Percentiles rank a stretch among this genome's conserved stretches.
These are phyloP conservation scores for Puccinia coronata DNA, from an alignment of 1,284 basidiomycete genomes.

Conservation along the genomic window DNA sequence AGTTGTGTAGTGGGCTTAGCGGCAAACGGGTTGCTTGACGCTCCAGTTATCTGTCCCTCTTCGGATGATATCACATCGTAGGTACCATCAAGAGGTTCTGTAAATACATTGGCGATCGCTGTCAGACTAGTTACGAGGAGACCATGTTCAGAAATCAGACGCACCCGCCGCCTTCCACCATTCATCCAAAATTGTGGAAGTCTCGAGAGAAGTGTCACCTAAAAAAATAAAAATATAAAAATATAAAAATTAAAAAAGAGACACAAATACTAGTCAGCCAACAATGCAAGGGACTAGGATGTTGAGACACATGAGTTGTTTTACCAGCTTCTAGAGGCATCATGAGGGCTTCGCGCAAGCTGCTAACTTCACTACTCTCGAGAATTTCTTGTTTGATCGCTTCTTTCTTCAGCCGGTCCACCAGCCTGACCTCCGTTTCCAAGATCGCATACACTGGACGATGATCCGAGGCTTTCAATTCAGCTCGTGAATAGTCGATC, in stretches of 20 bases:
- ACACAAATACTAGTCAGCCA: not conserved
- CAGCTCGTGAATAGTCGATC: conserved; percentile 66
- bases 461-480: conserved; percentile 87
- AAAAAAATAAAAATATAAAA: no score
- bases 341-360: conserved; percentile 8
- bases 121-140: not conserved
- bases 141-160: not conserved
- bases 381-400: conserved; percentile 54
- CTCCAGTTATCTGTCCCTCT: not conserved
- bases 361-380: conserved; percentile 10
- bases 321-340: conserved; percentile 14
- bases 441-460: conserved; percentile 87
- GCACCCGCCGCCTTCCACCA: conserved; percentile 43
- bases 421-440: conserved; percentile 71
- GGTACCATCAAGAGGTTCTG: conserved; percentile 31
- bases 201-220: not conserved
- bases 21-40: conserved; percentile 28
- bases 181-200: conserved; percentile 17
- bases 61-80: not conserved
- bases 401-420: conserved; percentile 75
- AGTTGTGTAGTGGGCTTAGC: not conserved
- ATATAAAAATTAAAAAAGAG: no score
- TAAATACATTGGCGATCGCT: not conserved
- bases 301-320: not conserved
- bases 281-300: no score